These are phyloP conservation scores for Trichoderma lentiforme DNA, from an alignment of 2,329 filamentous ascomycete genomes.

Conservation along the genomic window DNA sequence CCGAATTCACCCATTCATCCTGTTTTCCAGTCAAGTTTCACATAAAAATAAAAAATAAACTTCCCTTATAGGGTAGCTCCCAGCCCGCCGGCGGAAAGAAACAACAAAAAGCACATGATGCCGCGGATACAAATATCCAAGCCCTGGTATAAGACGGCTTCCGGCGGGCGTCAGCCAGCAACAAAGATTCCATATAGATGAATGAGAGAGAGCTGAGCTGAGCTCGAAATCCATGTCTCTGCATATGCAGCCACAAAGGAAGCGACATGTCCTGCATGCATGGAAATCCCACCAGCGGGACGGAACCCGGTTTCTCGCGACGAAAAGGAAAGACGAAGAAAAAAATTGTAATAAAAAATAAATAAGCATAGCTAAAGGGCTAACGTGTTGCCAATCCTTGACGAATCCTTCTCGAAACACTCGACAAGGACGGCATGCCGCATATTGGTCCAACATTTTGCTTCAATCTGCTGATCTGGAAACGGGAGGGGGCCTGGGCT, in stretches of 20 bases:
- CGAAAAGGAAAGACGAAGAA: not conserved
- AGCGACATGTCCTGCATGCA: constrained; percentile 4
- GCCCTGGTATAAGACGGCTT: not conserved
- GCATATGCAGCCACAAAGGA: constrained; percentile 4
- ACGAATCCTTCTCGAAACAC: not conserved
- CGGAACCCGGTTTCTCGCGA: not conserved
- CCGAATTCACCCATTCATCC: not conserved
- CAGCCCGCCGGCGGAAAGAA: not conserved
- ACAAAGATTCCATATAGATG: not conserved
- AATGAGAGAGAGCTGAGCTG: not conserved
- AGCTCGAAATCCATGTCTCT: not conserved
- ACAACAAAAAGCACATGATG: not conserved
- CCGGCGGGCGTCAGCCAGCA: not conserved
- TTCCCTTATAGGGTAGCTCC: not conserved
- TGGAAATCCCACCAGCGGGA: not conserved
- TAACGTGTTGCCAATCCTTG: not conserved
- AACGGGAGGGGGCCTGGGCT: not conserved
- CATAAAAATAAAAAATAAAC: not conserved
- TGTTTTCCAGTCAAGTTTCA: not conserved
- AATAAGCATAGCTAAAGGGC: not conserved
- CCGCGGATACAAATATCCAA: not conserved
- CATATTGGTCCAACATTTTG: not conserved
- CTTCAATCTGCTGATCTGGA: constrained; percentile 1
- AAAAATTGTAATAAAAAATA: not conserved
- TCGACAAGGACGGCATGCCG: not conserved